Conservation (phyloP, 2,329 filamentous ascomycete genomes). For the Sarocladium kiliense region DNA sequence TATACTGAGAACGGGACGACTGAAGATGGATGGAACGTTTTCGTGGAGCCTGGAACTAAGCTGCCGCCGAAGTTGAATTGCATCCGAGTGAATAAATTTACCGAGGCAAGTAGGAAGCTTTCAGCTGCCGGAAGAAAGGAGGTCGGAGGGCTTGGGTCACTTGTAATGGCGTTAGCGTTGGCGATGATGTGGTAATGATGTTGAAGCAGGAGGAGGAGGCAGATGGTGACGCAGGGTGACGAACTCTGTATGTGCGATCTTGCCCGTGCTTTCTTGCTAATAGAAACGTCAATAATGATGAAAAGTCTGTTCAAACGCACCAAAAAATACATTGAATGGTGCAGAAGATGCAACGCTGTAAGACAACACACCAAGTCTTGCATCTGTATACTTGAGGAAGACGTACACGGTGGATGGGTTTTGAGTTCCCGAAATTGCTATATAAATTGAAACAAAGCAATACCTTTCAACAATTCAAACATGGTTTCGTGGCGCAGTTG, state of each 20-base stretch:
- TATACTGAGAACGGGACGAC: background rate
- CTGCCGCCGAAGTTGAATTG: background rate
- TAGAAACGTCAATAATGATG: too few relatives aligned
- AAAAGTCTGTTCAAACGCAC: too few relatives aligned
- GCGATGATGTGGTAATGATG: background rate
- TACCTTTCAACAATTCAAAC: background rate
- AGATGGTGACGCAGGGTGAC: too few relatives aligned
- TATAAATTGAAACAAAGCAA: background rate
- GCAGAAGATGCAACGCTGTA: too few relatives aligned
- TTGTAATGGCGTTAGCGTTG: background rate
- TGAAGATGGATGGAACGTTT: background rate
- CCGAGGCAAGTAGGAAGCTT: background rate
- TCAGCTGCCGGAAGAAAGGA: background rate
- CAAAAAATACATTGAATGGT: too few relatives aligned
- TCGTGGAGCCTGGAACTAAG: background rate
- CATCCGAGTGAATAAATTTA: background rate
- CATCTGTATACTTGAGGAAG: too few relatives aligned
- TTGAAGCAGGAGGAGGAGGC: too few relatives aligned
- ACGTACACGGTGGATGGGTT: background rate
- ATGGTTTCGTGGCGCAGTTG: constrained; percentile 10
- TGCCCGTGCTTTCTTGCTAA: too few relatives aligned
- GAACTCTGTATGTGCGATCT: too few relatives aligned
- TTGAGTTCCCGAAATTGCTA: too few relatives aligned
- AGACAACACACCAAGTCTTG: too few relatives aligned
- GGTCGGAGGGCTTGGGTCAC: background rate